A percentile compares a stretch with the other conserved stretches of the same genome.
Evolutionary conservation across 257 asterid species (phyloP).

Genomic region (Pogostemon cablin): DNA sequence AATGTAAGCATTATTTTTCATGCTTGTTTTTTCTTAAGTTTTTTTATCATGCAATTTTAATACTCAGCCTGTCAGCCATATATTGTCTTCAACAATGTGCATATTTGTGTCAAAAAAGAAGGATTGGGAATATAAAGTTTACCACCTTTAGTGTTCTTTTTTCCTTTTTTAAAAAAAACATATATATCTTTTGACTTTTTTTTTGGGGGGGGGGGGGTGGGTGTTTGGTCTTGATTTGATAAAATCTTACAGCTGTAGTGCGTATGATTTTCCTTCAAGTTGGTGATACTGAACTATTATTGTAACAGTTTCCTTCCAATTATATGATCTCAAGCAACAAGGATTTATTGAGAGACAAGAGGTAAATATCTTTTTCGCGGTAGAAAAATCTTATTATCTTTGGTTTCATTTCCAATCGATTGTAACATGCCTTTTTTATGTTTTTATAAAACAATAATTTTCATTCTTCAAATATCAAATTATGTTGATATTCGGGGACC

Average conservation of each 20-base stretch:
- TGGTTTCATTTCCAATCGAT: conserved; percentile 3
- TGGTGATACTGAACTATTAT: conserved; percentile 33
- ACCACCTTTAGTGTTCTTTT: not conserved
- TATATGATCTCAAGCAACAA: conserved; percentile 92
- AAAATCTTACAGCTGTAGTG: not conserved
- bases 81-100: conserved; percentile 18
- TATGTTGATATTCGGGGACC: not conserved
- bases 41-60: not conserved
- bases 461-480: conserved; percentile 2
- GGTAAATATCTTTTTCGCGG: conserved; percentile 45
- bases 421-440: not conserved
- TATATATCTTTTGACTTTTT: not conserved
- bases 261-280: conserved; percentile 33
- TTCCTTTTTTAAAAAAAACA: not conserved
- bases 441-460: not conserved
- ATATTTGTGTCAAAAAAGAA: not conserved
- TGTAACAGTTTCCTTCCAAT: conserved; percentile 74
- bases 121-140: not conserved
- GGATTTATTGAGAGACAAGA: conserved; percentile 88
- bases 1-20: conserved; percentile 52
- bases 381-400: not conserved
- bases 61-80: not conserved
- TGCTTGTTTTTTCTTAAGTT: not conserved
- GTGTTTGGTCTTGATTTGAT: not conserved
- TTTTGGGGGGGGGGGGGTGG: not conserved